Conservation (phyloP, 176 grass and related monocot genomes). For the Thinopyrum elongatum region DNA sequence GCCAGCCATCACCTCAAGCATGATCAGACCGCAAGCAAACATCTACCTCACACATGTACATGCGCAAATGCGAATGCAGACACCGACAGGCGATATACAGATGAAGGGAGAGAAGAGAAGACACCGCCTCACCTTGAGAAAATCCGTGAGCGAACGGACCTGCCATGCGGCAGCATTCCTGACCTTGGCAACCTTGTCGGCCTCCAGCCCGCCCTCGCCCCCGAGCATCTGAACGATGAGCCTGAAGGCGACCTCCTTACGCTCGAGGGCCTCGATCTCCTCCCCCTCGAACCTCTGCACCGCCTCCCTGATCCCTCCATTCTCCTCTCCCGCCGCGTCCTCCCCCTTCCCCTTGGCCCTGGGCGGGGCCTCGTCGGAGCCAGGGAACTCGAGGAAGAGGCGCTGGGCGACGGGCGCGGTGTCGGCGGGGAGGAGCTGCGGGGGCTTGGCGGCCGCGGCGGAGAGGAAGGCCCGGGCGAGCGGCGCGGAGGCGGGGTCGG, state of each 20-base stretch:
- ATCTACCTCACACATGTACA: not conserved
- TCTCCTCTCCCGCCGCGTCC: slow-evolving; percentile 42
- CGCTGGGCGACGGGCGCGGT: slow-evolving; percentile 52
- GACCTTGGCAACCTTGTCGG: slow-evolving; percentile 57
- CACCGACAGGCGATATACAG: not conserved
- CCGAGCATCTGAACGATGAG: slow-evolving; percentile 73
- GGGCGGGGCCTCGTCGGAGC: slow-evolving; percentile 44
- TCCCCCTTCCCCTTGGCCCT: slow-evolving; percentile 76
- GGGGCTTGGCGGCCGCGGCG: slow-evolving; percentile 52
- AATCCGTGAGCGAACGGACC: slow-evolving; percentile 84
- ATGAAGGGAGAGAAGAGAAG: not conserved
- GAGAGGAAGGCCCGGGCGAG: slow-evolving; percentile 75
- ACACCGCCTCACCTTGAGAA: slow-evolving; percentile 69
- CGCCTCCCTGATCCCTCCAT: slow-evolving; percentile 51
- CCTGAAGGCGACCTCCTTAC: slow-evolving; percentile 86
- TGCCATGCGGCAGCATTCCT: slow-evolving; percentile 73
- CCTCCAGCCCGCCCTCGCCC: slow-evolving; percentile 42
- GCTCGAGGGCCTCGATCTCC: slow-evolving; percentile 61
- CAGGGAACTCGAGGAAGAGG: slow-evolving; percentile 64
- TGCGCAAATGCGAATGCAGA: not conserved
- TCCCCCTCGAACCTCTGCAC: slow-evolving; percentile 80
- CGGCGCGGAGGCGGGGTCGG: slow-evolving; percentile 37
- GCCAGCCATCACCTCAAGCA: slow-evolving; percentile 33
- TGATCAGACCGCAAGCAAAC: slow-evolving; percentile 24
- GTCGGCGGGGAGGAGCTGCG: slow-evolving; percentile 50